Evolutionary conservation across 768 basidiomycete genomes (phyloP).

Genomic region (Mrakia blollopis): DNA sequence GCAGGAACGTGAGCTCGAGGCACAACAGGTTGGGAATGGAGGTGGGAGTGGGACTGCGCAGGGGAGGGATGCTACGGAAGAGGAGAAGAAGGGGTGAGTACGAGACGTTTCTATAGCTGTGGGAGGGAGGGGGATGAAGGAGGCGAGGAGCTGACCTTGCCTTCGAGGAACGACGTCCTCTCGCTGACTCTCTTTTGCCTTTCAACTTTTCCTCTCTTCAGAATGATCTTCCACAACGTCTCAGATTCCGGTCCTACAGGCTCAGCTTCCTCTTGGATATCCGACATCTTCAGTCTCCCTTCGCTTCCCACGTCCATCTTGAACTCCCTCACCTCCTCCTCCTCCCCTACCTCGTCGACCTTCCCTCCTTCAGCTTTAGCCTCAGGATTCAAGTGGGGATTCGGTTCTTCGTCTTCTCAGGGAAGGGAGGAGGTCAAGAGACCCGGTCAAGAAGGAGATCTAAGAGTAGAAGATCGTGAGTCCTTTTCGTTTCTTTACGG

Average conservation of each 20-base stretch:
- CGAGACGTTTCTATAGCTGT: neutral
- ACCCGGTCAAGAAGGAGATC: neutral
- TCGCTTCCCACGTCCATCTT: neutral
- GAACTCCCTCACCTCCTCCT: neutral
- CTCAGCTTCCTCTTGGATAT: neutral
- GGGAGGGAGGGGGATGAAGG: neutral
- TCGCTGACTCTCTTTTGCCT: neutral
- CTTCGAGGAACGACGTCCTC: neutral
- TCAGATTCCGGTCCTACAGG: neutral
- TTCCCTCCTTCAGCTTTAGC: neutral
- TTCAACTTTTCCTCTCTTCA: neutral
- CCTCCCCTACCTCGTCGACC: neutral
- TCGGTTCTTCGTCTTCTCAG: neutral
- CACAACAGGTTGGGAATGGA: too few species aligned
- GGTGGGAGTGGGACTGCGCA: neutral
- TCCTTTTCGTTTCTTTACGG: neutral
- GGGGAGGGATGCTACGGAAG: neutral
- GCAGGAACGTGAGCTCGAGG: too few species aligned
- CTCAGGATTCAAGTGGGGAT: neutral
- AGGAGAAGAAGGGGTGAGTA: conserved; percentile 7
- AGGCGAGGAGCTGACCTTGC: neutral
- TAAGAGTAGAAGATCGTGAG: neutral
- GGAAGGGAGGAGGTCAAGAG: neutral
- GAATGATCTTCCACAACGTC: neutral
- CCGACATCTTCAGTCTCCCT: neutral